Evolutionary conservation across 805 yeast species (phyloP).

Genomic region (Pichia cephalocereana): DNA sequence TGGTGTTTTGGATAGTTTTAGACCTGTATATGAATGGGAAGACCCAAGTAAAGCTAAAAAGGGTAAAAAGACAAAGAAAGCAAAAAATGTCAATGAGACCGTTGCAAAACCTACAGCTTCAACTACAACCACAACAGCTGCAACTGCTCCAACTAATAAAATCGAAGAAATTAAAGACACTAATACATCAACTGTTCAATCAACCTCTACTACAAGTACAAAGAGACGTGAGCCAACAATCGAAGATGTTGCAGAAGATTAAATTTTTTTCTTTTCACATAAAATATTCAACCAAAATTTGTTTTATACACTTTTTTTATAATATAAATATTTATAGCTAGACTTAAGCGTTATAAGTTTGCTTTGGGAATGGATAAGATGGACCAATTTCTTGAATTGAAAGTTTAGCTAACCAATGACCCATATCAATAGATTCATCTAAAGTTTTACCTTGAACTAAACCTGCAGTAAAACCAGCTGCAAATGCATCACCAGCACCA

Average conservation of each 20-base stretch:
- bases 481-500: slow-evolving; percentile 99
- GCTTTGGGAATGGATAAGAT: slow-evolving; percentile 76
- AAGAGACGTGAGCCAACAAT: slow-evolving; percentile 20
- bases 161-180: background rate
- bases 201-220: background rate
- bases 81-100: background rate
- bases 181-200: background rate
- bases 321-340: background rate
- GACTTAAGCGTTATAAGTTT: slow-evolving; percentile 50
- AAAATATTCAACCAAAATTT: too few species aligned
- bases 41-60: slow-evolving; percentile 19
- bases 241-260: slow-evolving; percentile 15
- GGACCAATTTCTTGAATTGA: slow-evolving; percentile 95
- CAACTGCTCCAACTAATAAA: background rate
- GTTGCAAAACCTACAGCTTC: background rate
- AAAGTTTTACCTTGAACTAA: slow-evolving; percentile 64
- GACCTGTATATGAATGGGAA: slow-evolving; percentile 81
- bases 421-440: slow-evolving; percentile 58
- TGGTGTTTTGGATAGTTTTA: slow-evolving; percentile 86
- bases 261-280: background rate
- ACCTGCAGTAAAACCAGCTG: slow-evolving; percentile 91
- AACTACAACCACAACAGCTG: slow-evolving; percentile 7
- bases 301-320: too few species aligned
- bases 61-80: background rate
- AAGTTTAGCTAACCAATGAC: slow-evolving; percentile 93